A percentile compares a stretch with the other conserved stretches of the same genome.
These are phyloP conservation scores for Capsicum chinense DNA, from an alignment of 257 asterid genomes.

Conservation along the genomic window DNA sequence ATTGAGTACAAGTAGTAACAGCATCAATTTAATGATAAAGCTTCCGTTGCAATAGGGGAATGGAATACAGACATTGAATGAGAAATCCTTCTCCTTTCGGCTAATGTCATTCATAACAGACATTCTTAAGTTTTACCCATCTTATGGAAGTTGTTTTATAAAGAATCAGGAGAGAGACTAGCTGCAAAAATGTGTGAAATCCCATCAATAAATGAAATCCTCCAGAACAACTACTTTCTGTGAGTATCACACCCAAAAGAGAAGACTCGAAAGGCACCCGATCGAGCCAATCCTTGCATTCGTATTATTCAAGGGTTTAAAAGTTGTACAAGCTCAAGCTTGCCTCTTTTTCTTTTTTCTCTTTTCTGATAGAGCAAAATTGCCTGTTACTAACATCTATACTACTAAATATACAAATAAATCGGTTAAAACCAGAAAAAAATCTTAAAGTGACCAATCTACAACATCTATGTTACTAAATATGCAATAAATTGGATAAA, in stretches of 20 bases:
- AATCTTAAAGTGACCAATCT: not conserved
- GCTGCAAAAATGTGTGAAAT: not conserved
- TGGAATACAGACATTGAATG: not conserved
- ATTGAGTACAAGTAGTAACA: not conserved
- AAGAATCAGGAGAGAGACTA: not conserved
- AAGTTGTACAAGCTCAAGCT: not conserved
- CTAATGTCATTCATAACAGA: not conserved
- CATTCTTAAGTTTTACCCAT: not conserved
- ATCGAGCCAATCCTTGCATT: not conserved
- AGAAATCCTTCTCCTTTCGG: not conserved
- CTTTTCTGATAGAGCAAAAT: not conserved
- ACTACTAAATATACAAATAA: conserved; percentile 12
- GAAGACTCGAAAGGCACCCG: not conserved
- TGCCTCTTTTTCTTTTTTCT: not conserved
- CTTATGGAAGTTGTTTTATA: not conserved
- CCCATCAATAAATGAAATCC: not conserved
- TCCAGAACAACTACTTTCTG: not conserved
- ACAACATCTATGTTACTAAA: conserved; percentile 15
- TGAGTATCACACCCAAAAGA: not conserved
- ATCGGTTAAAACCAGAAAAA: not conserved
- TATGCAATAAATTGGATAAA: not conserved
- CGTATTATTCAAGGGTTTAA: not conserved
- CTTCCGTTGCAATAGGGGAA: conserved; percentile 6
- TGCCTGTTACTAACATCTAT: not conserved
- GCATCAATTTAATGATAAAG: conserved; percentile 6